Evolutionary conservation across 306 rosid species (phyloP).

Genomic region (Acacia crassicarpa): DNA sequence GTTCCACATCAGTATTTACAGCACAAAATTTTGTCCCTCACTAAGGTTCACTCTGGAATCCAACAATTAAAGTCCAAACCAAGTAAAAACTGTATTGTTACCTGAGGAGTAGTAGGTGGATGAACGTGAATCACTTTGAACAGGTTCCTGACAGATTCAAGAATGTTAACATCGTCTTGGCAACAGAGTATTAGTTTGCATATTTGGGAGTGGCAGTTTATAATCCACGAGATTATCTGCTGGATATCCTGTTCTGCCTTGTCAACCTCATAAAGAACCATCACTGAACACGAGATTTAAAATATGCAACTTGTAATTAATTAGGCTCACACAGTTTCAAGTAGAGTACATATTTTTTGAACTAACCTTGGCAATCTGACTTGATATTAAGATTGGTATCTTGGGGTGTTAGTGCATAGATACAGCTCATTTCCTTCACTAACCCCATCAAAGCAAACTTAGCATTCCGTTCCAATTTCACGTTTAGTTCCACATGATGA

Average conservation of each 20-base stretch:
- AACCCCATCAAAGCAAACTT: slow-evolving; percentile 78
- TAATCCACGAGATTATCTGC: slow-evolving; percentile 80
- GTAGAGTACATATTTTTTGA: not conserved
- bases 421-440: slow-evolving; percentile 70
- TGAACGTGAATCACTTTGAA: slow-evolving; percentile 60
- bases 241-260: slow-evolving; percentile 69
- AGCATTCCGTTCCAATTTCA: slow-evolving; percentile 63
- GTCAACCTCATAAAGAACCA: slow-evolving; percentile 72
- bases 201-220: slow-evolving; percentile 69
- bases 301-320: slow-evolving; percentile 3
- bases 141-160: slow-evolving; percentile 57
- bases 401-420: slow-evolving; percentile 61
- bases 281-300: slow-evolving; percentile 47
- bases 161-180: slow-evolving; percentile 57
- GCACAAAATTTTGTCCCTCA: not conserved
- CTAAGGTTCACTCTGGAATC: not conserved
- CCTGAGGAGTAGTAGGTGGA: slow-evolving; percentile 72
- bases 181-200: slow-evolving; percentile 77
- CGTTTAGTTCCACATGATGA: slow-evolving; percentile 80
- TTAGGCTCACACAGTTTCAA: slow-evolving; percentile 4
- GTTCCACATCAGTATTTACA: not conserved
- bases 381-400: slow-evolving; percentile 50
- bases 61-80: not conserved
- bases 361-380: slow-evolving; percentile 66
- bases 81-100: slow-evolving; percentile 28